Evolutionary conservation across 75 land plant species (phyloP).

Genomic region (Ceratopteris richardii): DNA sequence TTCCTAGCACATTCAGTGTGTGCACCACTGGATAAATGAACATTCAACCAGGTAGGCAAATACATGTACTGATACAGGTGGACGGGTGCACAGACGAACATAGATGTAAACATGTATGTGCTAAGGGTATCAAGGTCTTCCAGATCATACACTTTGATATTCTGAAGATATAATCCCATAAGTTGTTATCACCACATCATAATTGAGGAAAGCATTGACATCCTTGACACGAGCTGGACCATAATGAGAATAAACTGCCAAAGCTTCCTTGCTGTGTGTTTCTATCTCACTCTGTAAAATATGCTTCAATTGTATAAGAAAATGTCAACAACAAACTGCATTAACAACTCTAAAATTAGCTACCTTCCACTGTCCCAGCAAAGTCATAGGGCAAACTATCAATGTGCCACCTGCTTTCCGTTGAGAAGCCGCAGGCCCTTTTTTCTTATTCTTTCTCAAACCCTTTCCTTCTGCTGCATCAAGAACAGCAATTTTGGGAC

Average conservation of each 20-base stretch:
- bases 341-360: no score
- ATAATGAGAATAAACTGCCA: slow-evolving; percentile 81
- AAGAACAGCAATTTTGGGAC: background rate
- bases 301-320: background rate
- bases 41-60: no score
- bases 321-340: no score
- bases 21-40: no score
- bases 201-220: slow-evolving; percentile 44
- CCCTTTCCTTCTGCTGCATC: slow-evolving; percentile 5
- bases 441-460: slow-evolving; percentile 1
- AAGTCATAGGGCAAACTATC: slow-evolving; percentile 91
- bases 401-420: slow-evolving; percentile 60
- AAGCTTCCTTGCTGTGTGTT: slow-evolving; percentile 44
- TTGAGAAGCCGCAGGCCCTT: background rate
- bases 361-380: slow-evolving; percentile 97
- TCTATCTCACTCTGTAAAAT: slow-evolving; percentile 69
- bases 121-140: no score
- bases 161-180: slow-evolving; percentile 87
- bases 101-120: no score
- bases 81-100: no score
- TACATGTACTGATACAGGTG: no score
- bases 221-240: slow-evolving; percentile 61
- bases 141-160: slow-evolving; percentile 30
- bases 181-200: slow-evolving; percentile 82
- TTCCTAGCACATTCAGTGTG: no score